A percentile compares a stretch with the other conserved stretches of the same genome.
Conservation (phyloP, 2,329 filamentous ascomycete species). For the Alternaria sp. region DNA sequence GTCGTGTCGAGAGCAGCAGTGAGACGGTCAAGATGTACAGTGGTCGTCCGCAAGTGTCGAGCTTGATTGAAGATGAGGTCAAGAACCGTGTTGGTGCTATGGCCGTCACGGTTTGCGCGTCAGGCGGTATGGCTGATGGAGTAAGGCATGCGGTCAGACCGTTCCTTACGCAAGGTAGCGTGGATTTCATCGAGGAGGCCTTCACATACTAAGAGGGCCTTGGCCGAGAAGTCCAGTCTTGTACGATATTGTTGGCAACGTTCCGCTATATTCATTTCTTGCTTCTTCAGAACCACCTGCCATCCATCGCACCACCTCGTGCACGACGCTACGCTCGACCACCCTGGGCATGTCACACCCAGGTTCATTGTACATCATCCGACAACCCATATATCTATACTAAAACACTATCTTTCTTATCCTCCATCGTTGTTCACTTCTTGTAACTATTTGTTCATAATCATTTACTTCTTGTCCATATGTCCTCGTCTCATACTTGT, state of each 20-base stretch:
- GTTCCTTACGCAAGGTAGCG: slow-evolving; percentile 60
- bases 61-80: slow-evolving; percentile 67
- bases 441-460: slow-evolving; percentile 39
- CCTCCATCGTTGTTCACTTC: slow-evolving; percentile 23
- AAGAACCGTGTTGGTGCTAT: slow-evolving; percentile 65
- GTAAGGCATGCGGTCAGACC: slow-evolving; percentile 64
- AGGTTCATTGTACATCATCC: slow-evolving; percentile 6
- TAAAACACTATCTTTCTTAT: slow-evolving; percentile 10
- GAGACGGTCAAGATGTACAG: slow-evolving; percentile 69
- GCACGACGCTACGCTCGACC: slow-evolving; percentile 9
- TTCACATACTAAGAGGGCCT: slow-evolving; percentile 65
- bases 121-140: slow-evolving; percentile 69
- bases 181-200: slow-evolving; percentile 72
- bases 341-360: slow-evolving; percentile 8
- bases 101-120: slow-evolving; percentile 70
- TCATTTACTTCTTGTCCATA: slow-evolving; percentile 22
- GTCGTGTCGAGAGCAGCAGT: slow-evolving; percentile 65
- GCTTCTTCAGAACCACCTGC: background rate
- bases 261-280: slow-evolving; percentile 1
- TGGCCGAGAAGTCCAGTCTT: background rate
- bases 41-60: slow-evolving; percentile 65
- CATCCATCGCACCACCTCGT: slow-evolving; percentile 6
- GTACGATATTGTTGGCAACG: slow-evolving; percentile 5
- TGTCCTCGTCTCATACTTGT: slow-evolving; percentile 14
- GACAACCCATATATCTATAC: slow-evolving; percentile 10